Conservation (phyloP, 345 rosid species). For the Aquilaria sinensis region DNA sequence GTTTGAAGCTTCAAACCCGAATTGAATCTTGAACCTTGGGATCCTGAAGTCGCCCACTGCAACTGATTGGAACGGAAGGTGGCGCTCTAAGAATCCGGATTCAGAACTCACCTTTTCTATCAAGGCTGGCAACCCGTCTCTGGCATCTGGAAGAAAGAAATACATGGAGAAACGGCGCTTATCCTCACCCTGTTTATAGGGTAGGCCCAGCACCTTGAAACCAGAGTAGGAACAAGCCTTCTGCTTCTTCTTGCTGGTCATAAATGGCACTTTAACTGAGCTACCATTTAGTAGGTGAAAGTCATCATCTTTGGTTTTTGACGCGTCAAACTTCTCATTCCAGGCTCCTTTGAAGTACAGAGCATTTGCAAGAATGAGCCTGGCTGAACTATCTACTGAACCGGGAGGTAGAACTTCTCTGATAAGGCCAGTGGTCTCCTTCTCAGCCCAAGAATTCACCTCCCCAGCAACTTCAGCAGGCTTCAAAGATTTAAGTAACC, state of each 20-base stretch:
- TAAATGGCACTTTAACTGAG: slow-evolving; percentile 51
- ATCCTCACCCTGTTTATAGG: slow-evolving; percentile 69
- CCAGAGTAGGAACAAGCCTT: slow-evolving; percentile 34
- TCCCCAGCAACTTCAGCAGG: slow-evolving; percentile 53
- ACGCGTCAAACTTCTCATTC: slow-evolving; percentile 55
- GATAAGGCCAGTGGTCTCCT: slow-evolving; percentile 65
- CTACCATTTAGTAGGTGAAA: slow-evolving; percentile 57
- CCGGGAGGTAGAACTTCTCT: slow-evolving; percentile 64
- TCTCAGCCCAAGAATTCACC: slow-evolving; percentile 79
- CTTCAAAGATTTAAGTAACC: slow-evolving; percentile 21
- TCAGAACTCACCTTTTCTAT: slow-evolving; percentile 37
- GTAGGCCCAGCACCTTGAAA: slow-evolving; percentile 72
- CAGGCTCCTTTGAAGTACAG: slow-evolving; percentile 84
- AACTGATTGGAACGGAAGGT: slow-evolving; percentile 32
- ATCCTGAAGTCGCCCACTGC: slow-evolving; percentile 44
- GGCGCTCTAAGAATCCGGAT: slow-evolving; percentile 42
- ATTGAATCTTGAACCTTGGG: slow-evolving; percentile 55
- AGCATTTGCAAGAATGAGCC: slow-evolving; percentile 67
- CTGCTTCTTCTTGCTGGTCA: slow-evolving; percentile 74
- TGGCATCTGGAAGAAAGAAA: slow-evolving; percentile 61
- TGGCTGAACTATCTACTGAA: slow-evolving; percentile 45
- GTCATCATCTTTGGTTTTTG: slow-evolving; percentile 43
- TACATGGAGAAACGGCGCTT: slow-evolving; percentile 64
- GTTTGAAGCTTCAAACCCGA: slow-evolving; percentile 49
- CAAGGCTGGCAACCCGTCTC: slow-evolving; percentile 48